Conservation (phyloP, 768 basidiomycete genomes). For the Leucosporidium scottii region DNA sequence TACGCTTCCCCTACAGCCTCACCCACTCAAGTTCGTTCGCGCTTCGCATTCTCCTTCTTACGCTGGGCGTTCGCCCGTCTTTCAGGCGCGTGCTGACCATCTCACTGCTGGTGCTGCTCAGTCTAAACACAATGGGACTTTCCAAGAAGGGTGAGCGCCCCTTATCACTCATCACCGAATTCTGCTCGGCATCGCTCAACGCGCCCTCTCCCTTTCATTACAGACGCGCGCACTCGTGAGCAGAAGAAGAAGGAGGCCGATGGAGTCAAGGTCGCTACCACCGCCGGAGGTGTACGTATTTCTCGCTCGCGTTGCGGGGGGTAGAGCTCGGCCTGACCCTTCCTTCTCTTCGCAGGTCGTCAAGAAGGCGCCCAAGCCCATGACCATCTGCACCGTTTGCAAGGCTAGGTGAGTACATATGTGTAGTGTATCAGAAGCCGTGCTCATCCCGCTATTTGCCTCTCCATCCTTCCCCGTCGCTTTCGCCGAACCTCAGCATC, state of each 20-base stretch:
- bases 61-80: too few relatives aligned
- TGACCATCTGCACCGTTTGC: conserved; percentile 9
- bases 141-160: not conserved
- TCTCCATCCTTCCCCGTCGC: too few relatives aligned
- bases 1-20: too few relatives aligned
- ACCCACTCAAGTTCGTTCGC: too few relatives aligned
- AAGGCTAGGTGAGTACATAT: not conserved
- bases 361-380: conserved; percentile 3
- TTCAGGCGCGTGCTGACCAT: too few relatives aligned
- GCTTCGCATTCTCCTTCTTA: too few relatives aligned
- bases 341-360: not conserved
- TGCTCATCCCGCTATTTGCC: too few relatives aligned
- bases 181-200: too few relatives aligned
- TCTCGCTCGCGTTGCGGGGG: not conserved
- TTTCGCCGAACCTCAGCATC: not conserved
- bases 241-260: not conserved
- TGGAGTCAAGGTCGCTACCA: conserved; percentile 1
- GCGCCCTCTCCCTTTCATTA: too few relatives aligned
- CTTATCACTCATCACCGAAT: too few relatives aligned
- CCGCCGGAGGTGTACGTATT: not conserved
- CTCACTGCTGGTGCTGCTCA: too few relatives aligned
- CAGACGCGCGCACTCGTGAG: not conserved
- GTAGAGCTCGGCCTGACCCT: not conserved
- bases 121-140: conserved; percentile 1
- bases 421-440: too few relatives aligned